Conservation (phyloP, 2,329 filamentous ascomycete genomes). For the Pestalotiopsis fici region DNA sequence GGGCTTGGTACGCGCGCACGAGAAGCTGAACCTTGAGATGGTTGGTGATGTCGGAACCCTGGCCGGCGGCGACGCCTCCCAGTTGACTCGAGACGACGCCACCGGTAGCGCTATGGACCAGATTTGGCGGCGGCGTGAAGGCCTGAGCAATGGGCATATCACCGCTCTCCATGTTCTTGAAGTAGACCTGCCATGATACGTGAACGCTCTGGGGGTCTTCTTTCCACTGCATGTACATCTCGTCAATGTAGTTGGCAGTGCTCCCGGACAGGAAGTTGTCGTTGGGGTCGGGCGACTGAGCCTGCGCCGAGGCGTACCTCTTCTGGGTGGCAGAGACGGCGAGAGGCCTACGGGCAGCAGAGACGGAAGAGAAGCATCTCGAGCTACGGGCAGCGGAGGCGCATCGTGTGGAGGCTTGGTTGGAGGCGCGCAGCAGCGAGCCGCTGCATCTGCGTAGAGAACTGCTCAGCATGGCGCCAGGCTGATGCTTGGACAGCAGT, state of each 20-base stretch:
- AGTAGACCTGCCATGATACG: constrained; percentile 98
- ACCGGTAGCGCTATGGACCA: constrained; percentile 80
- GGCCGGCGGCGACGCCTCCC: constrained; percentile 48
- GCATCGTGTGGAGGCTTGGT: constrained; percentile 38
- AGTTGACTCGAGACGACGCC: constrained; percentile 71
- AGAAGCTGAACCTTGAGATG: constrained; percentile 98
- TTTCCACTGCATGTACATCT: constrained; percentile 99
- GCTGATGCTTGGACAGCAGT: constrained; percentile 32
- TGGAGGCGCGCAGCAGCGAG: constrained; percentile 61
- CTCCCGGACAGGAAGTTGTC: constrained; percentile 97
- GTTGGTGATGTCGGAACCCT: constrained; percentile 85
- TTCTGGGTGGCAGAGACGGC: constrained; percentile 48
- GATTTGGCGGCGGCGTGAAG: constrained; percentile 91
- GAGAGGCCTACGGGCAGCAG: constrained; percentile 49
- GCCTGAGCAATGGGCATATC: constrained; percentile 97
- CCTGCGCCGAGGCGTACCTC: constrained; percentile 56
- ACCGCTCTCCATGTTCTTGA: constrained; percentile 98
- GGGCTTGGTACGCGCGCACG: constrained; percentile 95
- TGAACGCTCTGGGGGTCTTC: constrained; percentile 91
- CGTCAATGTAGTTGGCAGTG: constrained; percentile 98
- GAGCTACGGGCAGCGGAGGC: constrained; percentile 30
- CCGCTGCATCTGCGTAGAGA: constrained; percentile 66
- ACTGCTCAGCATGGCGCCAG: constrained; percentile 70
- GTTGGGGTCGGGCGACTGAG: constrained; percentile 71
- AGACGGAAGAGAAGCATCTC: constrained; percentile 46